Evolutionary conservation across 192 early-diverging fungal species (phyloP), one percentile per base, ranked within the genome.

Genomic region (Neocallimastix lanati): DNA sequence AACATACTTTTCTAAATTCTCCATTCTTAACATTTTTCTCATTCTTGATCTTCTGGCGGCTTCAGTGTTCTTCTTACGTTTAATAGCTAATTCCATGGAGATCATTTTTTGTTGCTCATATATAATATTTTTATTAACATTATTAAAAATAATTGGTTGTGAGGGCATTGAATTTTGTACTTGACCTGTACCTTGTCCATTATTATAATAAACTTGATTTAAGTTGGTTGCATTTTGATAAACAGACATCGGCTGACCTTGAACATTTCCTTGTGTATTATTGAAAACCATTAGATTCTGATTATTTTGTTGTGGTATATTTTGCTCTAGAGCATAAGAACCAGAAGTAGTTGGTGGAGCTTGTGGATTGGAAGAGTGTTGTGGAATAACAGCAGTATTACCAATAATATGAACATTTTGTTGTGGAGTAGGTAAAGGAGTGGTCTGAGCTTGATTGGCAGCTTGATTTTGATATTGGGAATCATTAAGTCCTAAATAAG

Each of bases 11-110:
- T 97, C 96, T 28, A 98, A 91, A 13, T 84, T 84, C 82, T 93
- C 93, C 87, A 98, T 92, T 83, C 89, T 88, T 80, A 90, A 86
- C 29, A 94, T 86, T 87, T 97, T 97, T 83, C 93, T 92, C 81
- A 92, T 86, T 33, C 96, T 92, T 27, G 94, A 95, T 76, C 96
- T 90, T 78, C 96, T 93, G 0, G 96, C 96, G 13, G 96, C 94
- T 82, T 97, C 96, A 1, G 96, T 98, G 86, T 98, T 95, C 89
- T 94, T 88, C 88, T 86, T 86, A 29, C 90, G 86, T 80, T 91
- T 91, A 29, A 89, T 67, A 27, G 86, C 82, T n/a, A 83, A 67
- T 67, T 67, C 50, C 50, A 67, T 67, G 9, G 50, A 67, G 9
- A 50, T 50, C 40, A 67, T 67, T n/a, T 67, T 67, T 67, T 67